Evolutionary conservation across 202 grass and related monocot genomes (phyloP), one percentile per base, ranked within the genome.

Genomic region (Carex arenaria): DNA sequence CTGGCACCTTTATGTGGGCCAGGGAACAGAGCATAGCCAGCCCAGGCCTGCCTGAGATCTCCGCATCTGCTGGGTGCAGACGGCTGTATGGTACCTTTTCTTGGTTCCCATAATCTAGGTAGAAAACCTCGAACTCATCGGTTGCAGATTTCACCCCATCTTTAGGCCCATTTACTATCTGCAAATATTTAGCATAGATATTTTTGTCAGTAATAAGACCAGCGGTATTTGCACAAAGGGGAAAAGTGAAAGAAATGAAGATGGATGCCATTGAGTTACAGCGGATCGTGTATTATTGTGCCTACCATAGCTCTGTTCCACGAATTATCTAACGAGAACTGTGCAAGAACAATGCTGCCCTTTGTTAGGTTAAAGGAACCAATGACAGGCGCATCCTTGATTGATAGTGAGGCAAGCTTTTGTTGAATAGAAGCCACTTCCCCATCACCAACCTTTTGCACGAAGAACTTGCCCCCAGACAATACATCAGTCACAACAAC

Each of bases 271-370:
- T 76, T 56, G 11, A 22, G 38, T 70, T 34, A 76, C 1, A 32
- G 15, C 0, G 3, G 3, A 18, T 76, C 51, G 32, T 34, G 2
- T 74, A 34, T 76, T 53, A 55, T 38, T 75, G 60, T 45, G n/a
- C 85, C 63, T 96, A 99, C 96, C 96, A 99, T 94, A 67, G 96
- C 96, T 83, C 96, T 92, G 72, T 99, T 99, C 96, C 96, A 99
- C 15, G 93, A 96, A 80, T 99, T 94, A 79, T 99, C 96, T 18
- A 90, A 32, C 49, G 87, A 90, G 86, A 99, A 99, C 56, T 99
- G 93, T 61, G 93, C 83, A 32, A 99, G 91, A 31, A 99, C 91
- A 56, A 99, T 88, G 54, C 94, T 93, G 69, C 96, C 96, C 84
- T 94, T 99, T 60, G 36, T 53, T 84, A 93, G 96, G 87, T 96